These are phyloP conservation scores for Aegilops umbellulata DNA, from an alignment of 176 grass and related monocot species.

Conservation along the genomic window DNA sequence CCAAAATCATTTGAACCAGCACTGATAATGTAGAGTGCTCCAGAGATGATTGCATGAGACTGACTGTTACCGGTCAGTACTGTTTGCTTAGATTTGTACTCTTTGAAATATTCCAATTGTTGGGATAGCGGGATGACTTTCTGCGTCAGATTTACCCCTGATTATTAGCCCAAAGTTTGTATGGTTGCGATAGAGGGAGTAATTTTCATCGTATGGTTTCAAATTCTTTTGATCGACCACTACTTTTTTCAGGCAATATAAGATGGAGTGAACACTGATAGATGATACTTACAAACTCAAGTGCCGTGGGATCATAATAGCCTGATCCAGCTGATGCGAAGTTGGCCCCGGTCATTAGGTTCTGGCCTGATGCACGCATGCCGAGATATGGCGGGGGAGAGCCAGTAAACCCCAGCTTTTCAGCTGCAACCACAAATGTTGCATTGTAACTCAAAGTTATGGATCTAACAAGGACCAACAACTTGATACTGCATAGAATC, in stretches of 20 bases:
- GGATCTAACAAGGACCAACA: neutral
- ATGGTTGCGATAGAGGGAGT: too few species aligned
- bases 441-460: neutral
- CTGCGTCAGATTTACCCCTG: neutral
- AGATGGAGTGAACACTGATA: too few species aligned
- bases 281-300: constrained; percentile 50
- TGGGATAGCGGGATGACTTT: constrained; percentile 62
- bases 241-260: too few species aligned
- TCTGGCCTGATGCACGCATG: constrained; percentile 62
- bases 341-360: constrained; percentile 77
- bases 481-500: neutral
- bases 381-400: constrained; percentile 77
- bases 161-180: too few species aligned
- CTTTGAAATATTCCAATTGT: constrained; percentile 66
- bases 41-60: constrained; percentile 47
- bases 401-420: constrained; percentile 65
- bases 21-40: constrained; percentile 69
- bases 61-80: constrained; percentile 37
- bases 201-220: too few species aligned
- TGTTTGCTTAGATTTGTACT: constrained; percentile 67
- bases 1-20: constrained; percentile 57
- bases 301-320: constrained; percentile 71
- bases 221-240: too few species aligned
- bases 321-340: constrained; percentile 91
- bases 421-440: constrained; percentile 43